Evolutionary conservation across 345 rosid genomes (phyloP).

Genomic region (Pistacia integerrima): DNA sequence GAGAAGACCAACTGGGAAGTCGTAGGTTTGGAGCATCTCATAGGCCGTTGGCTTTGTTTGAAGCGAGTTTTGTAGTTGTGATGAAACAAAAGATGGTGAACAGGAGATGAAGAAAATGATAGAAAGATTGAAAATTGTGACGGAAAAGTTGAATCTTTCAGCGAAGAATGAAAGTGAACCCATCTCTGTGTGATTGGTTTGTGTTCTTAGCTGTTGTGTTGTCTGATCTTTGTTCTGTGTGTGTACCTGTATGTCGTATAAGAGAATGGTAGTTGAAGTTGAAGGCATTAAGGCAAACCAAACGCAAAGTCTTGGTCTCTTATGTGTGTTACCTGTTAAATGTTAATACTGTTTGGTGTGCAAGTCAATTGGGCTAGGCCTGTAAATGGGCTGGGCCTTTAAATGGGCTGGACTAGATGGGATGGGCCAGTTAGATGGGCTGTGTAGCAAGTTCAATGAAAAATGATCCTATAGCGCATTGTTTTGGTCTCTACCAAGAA

Average conservation of each 20-base stretch:
- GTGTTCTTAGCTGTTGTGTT: not conserved
- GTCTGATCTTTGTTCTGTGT: not conserved
- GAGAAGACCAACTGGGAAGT: slow-evolving; percentile 59
- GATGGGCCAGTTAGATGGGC: too few species aligned
- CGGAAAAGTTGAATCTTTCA: not conserved
- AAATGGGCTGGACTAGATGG: not conserved
- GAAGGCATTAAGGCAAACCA: not conserved
- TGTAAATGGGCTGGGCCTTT: too few species aligned
- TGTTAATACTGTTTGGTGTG: not conserved
- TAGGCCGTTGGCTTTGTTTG: slow-evolving; percentile 42
- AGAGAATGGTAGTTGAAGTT: not conserved
- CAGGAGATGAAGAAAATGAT: slow-evolving; percentile 3
- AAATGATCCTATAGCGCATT: too few species aligned
- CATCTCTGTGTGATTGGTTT: slow-evolving; percentile 14
- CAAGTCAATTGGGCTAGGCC: not conserved
- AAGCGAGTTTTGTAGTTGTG: not conserved
- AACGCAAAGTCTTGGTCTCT: too few species aligned
- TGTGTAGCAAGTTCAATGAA: too few species aligned
- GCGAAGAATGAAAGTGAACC: slow-evolving; percentile 1
- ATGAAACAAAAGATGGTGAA: slow-evolving; percentile 8
- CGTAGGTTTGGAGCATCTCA: slow-evolving; percentile 41
- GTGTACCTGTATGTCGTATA: not conserved
- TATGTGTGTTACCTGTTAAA: too few species aligned
- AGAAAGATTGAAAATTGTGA: slow-evolving; percentile 7
- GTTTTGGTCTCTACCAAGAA: too few species aligned